Base-by-base conservation (phyloP, 2,329 filamentous ascomycete genomes). In the Aspergillus fumigatus region DNA sequence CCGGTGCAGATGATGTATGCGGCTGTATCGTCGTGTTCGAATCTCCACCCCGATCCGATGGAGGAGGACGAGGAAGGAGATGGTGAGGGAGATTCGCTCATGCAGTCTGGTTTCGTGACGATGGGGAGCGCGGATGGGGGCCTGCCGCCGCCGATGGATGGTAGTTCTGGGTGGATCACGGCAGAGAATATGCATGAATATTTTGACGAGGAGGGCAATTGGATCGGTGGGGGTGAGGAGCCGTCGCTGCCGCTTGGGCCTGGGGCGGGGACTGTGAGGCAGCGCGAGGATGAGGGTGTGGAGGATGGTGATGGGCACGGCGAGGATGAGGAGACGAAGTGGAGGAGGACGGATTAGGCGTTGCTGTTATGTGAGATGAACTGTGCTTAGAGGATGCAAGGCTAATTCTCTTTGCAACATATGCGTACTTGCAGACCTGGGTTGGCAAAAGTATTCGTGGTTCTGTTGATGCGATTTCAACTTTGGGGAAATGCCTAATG, bases 171-270 rank as follows among this genome's bases (percentile, higher is more conserved):
- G 8, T 80, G 78, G 78, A 80, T 97, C 68, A 97, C 93, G 17
- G 89, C 90, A 8, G 93, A 96, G 55, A 97, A 97, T 66, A 87
- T 96, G 70, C 80, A 88, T 61, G 84, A 96, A 64, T 96, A 86
- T 68, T 89, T 94, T 73, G 89, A 94, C 65, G 86, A 83, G 59
- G 82, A 92, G 8, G 90, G 90, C 2, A 92, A 93, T 68, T 93
- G 88, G 83, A 88, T 89, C 61, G 83, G 78, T 65, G 43, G 79
- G 70, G 57, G 77, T 63, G 70, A 83, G 53, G 67, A 68, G 52
- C 71, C 72, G 52, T 62, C 62, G 51, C 62, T 73, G 56, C 62
- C 67, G 11, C 57, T 79, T 48, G 80, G 79, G 54, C 76, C 88
- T 21, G 87, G 87, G 48, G 85, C 86, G 55, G 86, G 87, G 8